These are phyloP conservation scores for Crithidia sp. DNA, from an alignment of 208 protist genomes.

Conservation along the genomic window DNA sequence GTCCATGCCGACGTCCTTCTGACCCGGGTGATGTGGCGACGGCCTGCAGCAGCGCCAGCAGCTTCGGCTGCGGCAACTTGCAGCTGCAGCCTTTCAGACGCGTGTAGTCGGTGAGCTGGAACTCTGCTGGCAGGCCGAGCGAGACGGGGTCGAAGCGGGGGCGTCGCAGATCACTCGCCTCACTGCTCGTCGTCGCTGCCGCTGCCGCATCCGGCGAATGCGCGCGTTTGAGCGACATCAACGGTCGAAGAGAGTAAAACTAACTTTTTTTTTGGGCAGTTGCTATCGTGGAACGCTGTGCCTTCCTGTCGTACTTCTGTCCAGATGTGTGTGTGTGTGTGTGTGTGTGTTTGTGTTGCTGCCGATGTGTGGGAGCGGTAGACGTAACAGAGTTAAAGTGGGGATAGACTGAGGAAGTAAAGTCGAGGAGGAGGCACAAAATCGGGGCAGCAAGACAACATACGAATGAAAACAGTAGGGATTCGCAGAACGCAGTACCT, in stretches of 20 bases:
- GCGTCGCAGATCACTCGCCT: conserved; percentile 30
- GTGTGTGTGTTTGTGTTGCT: too few relatives aligned
- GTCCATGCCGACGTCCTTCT: conserved; percentile 90
- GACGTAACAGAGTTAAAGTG: too few relatives aligned
- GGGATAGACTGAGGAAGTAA: too few relatives aligned
- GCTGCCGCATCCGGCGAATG: conserved; percentile 19
- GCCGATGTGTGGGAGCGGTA: too few relatives aligned
- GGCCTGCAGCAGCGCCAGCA: conserved; percentile 83
- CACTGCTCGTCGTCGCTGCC: not conserved
- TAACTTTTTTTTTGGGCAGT: not conserved
- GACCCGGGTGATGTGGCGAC: conserved; percentile 73
- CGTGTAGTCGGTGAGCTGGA: conserved; percentile 90
- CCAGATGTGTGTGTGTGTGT: too few relatives aligned
- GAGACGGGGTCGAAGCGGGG: conserved; percentile 74
- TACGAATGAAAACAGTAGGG: too few relatives aligned
- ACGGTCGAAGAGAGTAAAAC: not conserved
- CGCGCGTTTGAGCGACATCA: conserved; percentile 21
- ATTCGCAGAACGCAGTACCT: too few relatives aligned
- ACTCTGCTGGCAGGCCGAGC: conserved; percentile 80
- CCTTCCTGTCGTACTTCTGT: too few relatives aligned
- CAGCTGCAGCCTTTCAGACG: conserved; percentile 93
- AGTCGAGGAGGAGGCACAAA: too few relatives aligned
- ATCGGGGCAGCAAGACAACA: too few relatives aligned
- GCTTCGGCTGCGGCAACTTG: conserved; percentile 94
- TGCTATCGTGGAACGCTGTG: too few relatives aligned